phyloP scores from a whole-genome alignment of 768 basidiomycete species.

The Auricularia auricula-judae region DNA sequence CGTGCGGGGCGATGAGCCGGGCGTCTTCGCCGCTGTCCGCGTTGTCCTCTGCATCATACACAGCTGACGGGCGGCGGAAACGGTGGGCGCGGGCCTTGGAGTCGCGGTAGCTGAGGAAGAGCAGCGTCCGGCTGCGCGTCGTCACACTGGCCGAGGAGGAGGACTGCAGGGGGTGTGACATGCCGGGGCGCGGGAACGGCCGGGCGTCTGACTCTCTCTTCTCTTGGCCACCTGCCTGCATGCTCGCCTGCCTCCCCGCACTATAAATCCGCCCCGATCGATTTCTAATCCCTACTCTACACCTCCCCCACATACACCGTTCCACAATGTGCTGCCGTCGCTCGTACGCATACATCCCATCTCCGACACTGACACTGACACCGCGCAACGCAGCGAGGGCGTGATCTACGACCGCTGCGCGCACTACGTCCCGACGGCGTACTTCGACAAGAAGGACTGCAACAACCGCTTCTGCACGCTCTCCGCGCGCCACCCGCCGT shows the following conservation, averaged over 20 bases:
- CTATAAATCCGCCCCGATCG: background rate
- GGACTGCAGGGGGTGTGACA: too few relatives aligned
- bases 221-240: background rate
- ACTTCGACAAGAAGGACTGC: conserved; percentile 42
- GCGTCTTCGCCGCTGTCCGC: conserved; percentile 49
- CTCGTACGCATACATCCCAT: background rate
- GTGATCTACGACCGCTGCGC: conserved; percentile 14
- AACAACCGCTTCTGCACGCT: conserved; percentile 29
- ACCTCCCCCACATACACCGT: conserved; percentile 16
- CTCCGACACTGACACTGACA: conserved; percentile 13
- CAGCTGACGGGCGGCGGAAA: conserved; percentile 23
- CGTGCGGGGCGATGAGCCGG: conserved; percentile 33
- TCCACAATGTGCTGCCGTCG: conserved; percentile 4
- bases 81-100: conserved; percentile 38
- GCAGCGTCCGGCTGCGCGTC: conserved; percentile 79
- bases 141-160: conserved; percentile 16
- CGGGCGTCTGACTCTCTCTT: background rate
- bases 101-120: conserved; percentile 91
- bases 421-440: background rate
- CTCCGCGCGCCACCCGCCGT: conserved; percentile 28
- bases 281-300: conserved; percentile 4
- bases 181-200: conserved; percentile 12
- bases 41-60: conserved; percentile 22
- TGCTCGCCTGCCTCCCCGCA: background rate
- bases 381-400: conserved; percentile 45